Base-by-base conservation (phyloP, 352 stramenopile genomes). In the Globisporangium nagaii region DNA sequence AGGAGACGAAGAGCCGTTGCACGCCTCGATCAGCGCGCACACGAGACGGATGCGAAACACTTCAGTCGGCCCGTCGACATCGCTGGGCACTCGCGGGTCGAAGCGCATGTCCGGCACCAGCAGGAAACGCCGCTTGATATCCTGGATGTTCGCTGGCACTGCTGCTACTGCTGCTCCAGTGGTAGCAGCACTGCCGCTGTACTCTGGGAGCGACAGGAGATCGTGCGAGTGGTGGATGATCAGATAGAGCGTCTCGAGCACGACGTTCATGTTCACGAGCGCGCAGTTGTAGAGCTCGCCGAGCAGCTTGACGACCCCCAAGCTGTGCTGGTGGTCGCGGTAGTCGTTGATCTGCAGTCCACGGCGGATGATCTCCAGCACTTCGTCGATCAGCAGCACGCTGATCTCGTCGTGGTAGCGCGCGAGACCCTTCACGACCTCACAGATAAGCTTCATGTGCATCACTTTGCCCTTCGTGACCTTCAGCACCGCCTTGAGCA, bases 141-240 rank as follows among this genome's bases (percentile, higher is more conserved):
- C 79, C 9, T 83, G 55, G 9, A 84, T 36, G 22, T 86, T 75
- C 10, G 63, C 44, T 43, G 39, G 17, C 28, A 34, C 7, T 12
- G 41, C 32, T 36, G 43, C 12, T 31, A 37, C 12, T 5, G 63
- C 13, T 0, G 60, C 57, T 2, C 73, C 46, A 19, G 64, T 65
- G 15, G n/a, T n/a, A n/a, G n/a, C n/a, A n/a, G n/a, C n/a, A n/a
- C 65, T 53, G 22, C 62, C 67, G 19, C 58, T 71, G 37, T 86
- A 91, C 54, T 87, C 73, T 1, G 79, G 73, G 9, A 90, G 56
- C 15, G 53, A 74, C 34, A 88, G 68, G 51, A 98, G 83, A 47
- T 97, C 89, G 56, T 99, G 96, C 32, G 93, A 97, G 66, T 97
- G 88, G 60, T 98, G 90, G 45, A 99, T 79, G 30, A 99, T 73